These are phyloP conservation scores for Colletotrichum viniferum DNA, from an alignment of 2,329 filamentous ascomycete genomes.

Conservation along the genomic window DNA sequence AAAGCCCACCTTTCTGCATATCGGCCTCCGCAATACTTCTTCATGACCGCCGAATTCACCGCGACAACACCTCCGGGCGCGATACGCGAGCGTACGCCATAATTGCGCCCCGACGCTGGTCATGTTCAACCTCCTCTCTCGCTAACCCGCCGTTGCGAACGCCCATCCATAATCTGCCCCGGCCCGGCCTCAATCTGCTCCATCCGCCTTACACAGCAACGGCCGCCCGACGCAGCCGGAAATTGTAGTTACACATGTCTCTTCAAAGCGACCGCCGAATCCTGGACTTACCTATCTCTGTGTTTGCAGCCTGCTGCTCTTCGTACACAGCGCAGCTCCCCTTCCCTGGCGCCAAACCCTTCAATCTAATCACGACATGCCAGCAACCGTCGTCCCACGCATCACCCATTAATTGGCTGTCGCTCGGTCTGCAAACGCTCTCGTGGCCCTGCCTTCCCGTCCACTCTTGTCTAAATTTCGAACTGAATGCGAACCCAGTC, in stretches of 20 bases:
- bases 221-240: neutral
- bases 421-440: neutral
- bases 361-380: neutral
- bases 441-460: neutral
- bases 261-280: neutral
- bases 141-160: neutral
- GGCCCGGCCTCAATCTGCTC: neutral
- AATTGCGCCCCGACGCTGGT: neutral
- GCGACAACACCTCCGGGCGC: neutral
- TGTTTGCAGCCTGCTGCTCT: neutral
- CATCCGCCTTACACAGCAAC: neutral
- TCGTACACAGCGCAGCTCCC: neutral
- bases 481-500: neutral
- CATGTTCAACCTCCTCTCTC: neutral
- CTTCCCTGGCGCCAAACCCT: neutral
- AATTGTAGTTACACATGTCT: constrained; percentile 3
- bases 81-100: neutral
- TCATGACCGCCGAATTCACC: neutral
- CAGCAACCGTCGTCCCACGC: neutral
- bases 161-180: neutral
- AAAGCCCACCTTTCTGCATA: constrained; percentile 3
- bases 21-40: neutral
- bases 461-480: neutral
- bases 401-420: neutral
- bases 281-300: neutral